Evolutionary conservation across 2,329 filamentous ascomycete species (phyloP).

Genomic region (Colletotrichum chlorophyti): DNA sequence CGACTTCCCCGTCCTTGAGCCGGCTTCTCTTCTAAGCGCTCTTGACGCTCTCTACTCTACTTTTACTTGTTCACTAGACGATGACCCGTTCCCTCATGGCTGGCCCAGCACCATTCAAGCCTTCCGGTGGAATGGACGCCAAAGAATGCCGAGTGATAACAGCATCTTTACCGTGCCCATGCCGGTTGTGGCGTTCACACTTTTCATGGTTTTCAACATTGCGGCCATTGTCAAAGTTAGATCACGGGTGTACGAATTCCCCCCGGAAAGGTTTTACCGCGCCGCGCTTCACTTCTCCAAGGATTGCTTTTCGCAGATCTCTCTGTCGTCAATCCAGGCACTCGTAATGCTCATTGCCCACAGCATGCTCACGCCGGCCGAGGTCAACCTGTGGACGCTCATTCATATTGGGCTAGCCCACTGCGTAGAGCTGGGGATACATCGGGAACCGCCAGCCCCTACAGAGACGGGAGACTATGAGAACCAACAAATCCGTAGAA

Average conservation of each 20-base stretch:
- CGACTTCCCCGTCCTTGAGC: slow-evolving; percentile 33
- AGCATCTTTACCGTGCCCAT: slow-evolving; percentile 25
- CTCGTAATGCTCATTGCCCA: slow-evolving; percentile 39
- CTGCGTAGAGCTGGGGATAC: slow-evolving; percentile 45
- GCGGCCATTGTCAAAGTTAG: slow-evolving; percentile 41
- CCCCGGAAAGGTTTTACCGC: slow-evolving; percentile 41
- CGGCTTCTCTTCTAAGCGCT: slow-evolving; percentile 29
- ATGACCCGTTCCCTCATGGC: slow-evolving; percentile 21
- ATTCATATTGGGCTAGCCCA: slow-evolving; percentile 43
- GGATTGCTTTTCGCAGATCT: slow-evolving; percentile 41
- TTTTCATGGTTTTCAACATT: slow-evolving; percentile 44
- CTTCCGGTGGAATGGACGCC: slow-evolving; percentile 33
- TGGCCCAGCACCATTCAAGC: slow-evolving; percentile 30
- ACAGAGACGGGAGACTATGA: slow-evolving; percentile 7
- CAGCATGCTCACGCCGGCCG: slow-evolving; percentile 40
- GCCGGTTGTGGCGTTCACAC: slow-evolving; percentile 37
- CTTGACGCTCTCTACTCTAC: slow-evolving; percentile 33
- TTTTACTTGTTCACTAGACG: slow-evolving; percentile 12
- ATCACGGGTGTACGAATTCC: slow-evolving; percentile 40
- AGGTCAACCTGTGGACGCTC: slow-evolving; percentile 44
- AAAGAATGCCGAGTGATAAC: slow-evolving; percentile 3
- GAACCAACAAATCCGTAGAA: slow-evolving; percentile 29
- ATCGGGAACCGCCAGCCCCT: slow-evolving; percentile 36
- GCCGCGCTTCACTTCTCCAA: slow-evolving; percentile 38
- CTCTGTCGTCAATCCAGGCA: slow-evolving; percentile 40